Evolutionary conservation across 805 yeast species (phyloP), one percentile per base, ranked within the genome.

Genomic region (Torulaspora microellipsoides): DNA sequence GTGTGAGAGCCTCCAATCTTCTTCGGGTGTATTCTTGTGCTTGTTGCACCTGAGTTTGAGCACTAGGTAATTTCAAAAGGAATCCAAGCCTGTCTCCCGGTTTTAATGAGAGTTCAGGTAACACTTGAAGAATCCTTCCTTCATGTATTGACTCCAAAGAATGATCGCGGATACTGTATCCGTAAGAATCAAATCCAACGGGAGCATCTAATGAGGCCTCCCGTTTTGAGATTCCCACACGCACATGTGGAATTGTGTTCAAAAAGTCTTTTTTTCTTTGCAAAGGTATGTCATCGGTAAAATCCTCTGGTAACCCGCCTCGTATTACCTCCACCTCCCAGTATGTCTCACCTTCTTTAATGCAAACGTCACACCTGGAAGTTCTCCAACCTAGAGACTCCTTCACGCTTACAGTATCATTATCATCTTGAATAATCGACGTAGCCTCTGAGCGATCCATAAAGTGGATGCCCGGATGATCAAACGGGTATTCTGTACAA

Each of bases 141-240:
- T 59, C 61, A 51, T 93, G 95, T 17, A 93, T 72, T 25, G 77
- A 77, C 52, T 85, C 85, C 2, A 95, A 90, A 6, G 75, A 72
- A 30, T 75, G 73, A 65, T 91, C 97, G 46, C 97, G 72, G 2
- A 93, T 58, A 2, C 96, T 97, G 63, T 93, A 91, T 0, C 96
- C 91, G 66, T 89, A 93, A 0, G 89, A 91, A 64, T 93, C 98
- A 56, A 78, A 87, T 2, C 99, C 99, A 5, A 90, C 93, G 0
- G 99, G 98, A 0, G 95, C 95, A 53, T 91, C 97, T 34, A 90
- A 65, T 38, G 88, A 78, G 2, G 96, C 93, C 58, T 91, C 98
- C 48, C 88, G 74, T 40, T 98, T 69, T 0, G 83, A 83, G 30
- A 91, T 59, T 0, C 99, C 99, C 25, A 90, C 59, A 25, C 99